phyloP scores from a whole-genome alignment of 169 alveolate genomes.

The Perkinsus marinus region DNA sequence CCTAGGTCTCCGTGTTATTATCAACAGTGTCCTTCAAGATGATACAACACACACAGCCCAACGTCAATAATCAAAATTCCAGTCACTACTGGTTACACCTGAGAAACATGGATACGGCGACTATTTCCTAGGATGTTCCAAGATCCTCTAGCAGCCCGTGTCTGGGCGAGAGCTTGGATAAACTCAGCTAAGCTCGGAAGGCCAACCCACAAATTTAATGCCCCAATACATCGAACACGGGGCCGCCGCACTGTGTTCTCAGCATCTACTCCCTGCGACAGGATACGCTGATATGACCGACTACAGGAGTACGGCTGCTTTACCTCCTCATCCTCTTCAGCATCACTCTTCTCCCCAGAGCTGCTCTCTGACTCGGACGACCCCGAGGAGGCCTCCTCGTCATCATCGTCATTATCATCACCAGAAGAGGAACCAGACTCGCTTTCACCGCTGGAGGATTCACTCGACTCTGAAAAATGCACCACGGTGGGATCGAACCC shows the following conservation, averaged over 20 bases:
- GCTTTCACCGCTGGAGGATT: not conserved
- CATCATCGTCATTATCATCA: not conserved
- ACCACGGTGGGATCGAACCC: not conserved
- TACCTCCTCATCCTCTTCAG: not conserved
- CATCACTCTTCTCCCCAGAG: not conserved
- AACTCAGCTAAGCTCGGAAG: not conserved
- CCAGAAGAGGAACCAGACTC: not conserved
- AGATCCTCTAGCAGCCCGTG: too few species aligned
- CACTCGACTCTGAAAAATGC: not conserved
- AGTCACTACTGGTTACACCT: too few species aligned
- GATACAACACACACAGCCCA: too few species aligned
- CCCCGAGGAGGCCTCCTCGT: not conserved
- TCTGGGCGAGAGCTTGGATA: too few species aligned
- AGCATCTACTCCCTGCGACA: not conserved
- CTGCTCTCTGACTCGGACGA: not conserved
- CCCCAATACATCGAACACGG: not conserved
- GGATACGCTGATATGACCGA: not conserved
- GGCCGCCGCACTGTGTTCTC: not conserved
- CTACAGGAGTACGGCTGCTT: not conserved
- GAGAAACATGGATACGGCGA: too few species aligned
- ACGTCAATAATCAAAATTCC: too few species aligned
- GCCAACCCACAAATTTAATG: not conserved
- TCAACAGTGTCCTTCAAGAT: too few species aligned
- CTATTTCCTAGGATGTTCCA: too few species aligned
- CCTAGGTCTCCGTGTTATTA: too few species aligned